A percentile compares a stretch with the other conserved stretches of the same genome.
These are phyloP conservation scores for Lentinula detonsa DNA, from an alignment of 768 basidiomycete species.

Conservation along the genomic window DNA sequence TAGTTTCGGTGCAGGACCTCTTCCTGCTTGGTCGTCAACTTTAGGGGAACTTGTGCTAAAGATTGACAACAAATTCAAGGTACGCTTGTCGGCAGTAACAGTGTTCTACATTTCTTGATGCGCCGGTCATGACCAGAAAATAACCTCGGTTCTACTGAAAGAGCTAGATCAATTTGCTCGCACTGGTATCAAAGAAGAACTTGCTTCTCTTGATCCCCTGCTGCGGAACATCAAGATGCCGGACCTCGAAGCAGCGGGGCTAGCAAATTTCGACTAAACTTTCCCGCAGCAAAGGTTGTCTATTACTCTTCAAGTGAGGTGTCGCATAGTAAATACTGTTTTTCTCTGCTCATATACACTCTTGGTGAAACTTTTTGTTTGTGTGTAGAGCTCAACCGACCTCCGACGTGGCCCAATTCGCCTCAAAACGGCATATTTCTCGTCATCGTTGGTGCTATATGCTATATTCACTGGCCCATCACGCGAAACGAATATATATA, in stretches of 20 bases:
- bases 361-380: not conserved
- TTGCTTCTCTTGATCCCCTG: conserved; percentile 75
- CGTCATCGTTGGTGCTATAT: not conserved
- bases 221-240: conserved; percentile 49
- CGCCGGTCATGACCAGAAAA: conserved; percentile 52
- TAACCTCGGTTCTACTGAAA: conserved; percentile 71
- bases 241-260: conserved; percentile 18
- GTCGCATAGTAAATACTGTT: not conserved
- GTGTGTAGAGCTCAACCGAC: not conserved
- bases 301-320: not conserved
- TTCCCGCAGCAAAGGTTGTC: not conserved
- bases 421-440: not conserved
- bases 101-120: not conserved
- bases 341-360: not conserved
- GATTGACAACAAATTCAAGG: conserved; percentile 83
- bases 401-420: not conserved
- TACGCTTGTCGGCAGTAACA: conserved; percentile 18
- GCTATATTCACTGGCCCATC: not conserved
- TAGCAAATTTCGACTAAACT: conserved; percentile 3
- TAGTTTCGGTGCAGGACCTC: conserved; percentile 33
- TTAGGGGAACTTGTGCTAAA: conserved; percentile 74
- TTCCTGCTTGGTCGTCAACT: conserved; percentile 53
- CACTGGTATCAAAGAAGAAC: conserved; percentile 75
- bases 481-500: too few relatives aligned
- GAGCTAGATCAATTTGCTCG: conserved; percentile 82